phyloP scores from a whole-genome alignment of 345 rosid species.

The Eucalyptus cloeziana region DNA sequence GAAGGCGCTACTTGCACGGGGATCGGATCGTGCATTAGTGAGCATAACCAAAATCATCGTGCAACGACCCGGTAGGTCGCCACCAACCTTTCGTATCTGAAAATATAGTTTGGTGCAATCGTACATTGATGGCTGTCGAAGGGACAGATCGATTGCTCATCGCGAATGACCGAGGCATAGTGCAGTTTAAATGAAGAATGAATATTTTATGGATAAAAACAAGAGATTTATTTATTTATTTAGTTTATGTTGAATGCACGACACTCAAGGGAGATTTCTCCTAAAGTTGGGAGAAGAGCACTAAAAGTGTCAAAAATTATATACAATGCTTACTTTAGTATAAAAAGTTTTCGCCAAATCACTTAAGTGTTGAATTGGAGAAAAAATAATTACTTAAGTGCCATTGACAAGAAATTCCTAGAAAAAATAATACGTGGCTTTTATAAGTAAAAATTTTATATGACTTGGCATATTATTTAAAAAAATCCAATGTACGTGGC shows the following conservation, averaged over 20 bases:
- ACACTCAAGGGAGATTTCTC: neutral
- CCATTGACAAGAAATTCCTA: accelerated
- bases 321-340: accelerated
- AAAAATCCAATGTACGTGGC: no score
- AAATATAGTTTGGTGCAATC: neutral
- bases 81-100: neutral
- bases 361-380: accelerated
- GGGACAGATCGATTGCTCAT: neutral
- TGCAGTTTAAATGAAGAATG: neutral
- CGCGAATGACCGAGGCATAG: neutral
- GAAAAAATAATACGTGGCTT: no score
- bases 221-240: neutral
- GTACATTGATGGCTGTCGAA: neutral
- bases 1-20: neutral
- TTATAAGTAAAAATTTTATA: no score
- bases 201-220: neutral
- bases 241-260: neutral
- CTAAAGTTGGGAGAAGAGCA: no score
- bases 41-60: neutral
- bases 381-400: no score
- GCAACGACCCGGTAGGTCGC: neutral
- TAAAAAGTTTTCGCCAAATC: accelerated
- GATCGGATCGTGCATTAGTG: neutral
- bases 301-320: no score
- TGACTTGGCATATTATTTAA: no score